Evolutionary conservation across 192 early-diverging fungal species (phyloP).

Genomic region (Hyaloraphidium curvatum): DNA sequence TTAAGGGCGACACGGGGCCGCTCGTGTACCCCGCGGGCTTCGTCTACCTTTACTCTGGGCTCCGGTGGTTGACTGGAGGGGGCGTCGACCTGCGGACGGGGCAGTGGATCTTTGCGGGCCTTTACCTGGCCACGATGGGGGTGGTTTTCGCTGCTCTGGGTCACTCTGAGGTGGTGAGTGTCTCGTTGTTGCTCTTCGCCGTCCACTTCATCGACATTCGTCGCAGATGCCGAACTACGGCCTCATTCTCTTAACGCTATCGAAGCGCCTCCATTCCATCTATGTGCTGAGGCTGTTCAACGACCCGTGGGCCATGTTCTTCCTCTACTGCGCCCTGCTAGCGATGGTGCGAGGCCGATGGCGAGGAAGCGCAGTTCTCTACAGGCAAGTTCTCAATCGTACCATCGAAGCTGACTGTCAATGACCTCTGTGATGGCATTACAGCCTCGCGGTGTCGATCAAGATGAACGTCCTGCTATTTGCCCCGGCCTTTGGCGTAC

Average conservation of each 20-base stretch:
- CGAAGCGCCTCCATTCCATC: constrained; percentile 83
- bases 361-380: constrained; percentile 31
- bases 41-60: constrained; percentile 59
- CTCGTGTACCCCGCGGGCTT: constrained; percentile 92
- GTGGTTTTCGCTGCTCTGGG: constrained; percentile 51
- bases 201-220: background rate
- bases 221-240: constrained; percentile 40
- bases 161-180: constrained; percentile 22
- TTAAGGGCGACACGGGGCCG: constrained; percentile 80
- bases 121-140: constrained; percentile 47
- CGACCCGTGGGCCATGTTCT: constrained; percentile 77
- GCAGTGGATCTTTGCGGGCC: constrained; percentile 63
- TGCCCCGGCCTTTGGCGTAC: constrained; percentile 63
- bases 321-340: constrained; percentile 46
- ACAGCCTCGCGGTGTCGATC: constrained; percentile 60
- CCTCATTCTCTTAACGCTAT: constrained; percentile 44
- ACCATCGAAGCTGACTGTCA: background rate
- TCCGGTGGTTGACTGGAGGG: constrained; percentile 44
- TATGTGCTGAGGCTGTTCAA: constrained; percentile 84
- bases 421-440: background rate
- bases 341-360: constrained; percentile 33
- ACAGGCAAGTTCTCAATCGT: constrained; percentile 27
- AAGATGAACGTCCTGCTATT: constrained; percentile 93
- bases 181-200: background rate
- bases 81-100: constrained; percentile 50